Evolutionary conservation across 371 early-diverging fungal genomes (phyloP), one percentile per base, ranked within the genome.

Genomic region (Rhizopus sp.): DNA sequence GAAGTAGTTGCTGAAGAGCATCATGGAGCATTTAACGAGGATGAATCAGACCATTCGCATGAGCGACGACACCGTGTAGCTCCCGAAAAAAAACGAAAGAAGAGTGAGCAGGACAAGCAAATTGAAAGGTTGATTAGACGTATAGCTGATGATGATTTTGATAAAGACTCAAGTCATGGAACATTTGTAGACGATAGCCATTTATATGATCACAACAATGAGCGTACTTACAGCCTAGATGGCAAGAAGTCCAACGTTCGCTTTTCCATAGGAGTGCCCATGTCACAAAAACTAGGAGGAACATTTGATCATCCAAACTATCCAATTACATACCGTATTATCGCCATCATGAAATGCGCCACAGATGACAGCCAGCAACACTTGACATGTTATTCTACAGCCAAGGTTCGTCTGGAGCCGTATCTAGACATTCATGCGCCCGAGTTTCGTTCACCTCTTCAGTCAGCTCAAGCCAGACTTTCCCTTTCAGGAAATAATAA

Each of bases 251-350:
- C 50, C 49, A 38, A 38, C 7, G 48, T 60, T 54, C 46, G 48
- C 5, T 60, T 60, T 35, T 54, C 60, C 13, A 49, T 60, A n/a
- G 49, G 40, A 30, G 40, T 50, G 8, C 55, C 60, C 3, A 50
- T 41, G 1, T 48, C 50, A 10, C 37, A 32, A 4, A 47, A 48
- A 29, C 16, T 60, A n/a, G 39, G 55, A 29, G 50, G 55, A 4
- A 49, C 49, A 7, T 55, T 60, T 48, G 60, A 60, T 12, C 60
- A 60, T 30, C 55, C 60, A 3, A 38, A 60, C 30, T 60, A 41
- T 12, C 60, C 60, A 34, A 49, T 60, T 17, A 8, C 50, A 1
- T 55, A 60, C 41, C 48, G 55, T 12, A 17, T 60, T 12, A 50
- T 55, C 2, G 48, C 30, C 12, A 31, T 60, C 7, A 60, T 60